Base-by-base conservation (phyloP, 164 flowering plant species). In the Dillenia turbinata region DNA sequence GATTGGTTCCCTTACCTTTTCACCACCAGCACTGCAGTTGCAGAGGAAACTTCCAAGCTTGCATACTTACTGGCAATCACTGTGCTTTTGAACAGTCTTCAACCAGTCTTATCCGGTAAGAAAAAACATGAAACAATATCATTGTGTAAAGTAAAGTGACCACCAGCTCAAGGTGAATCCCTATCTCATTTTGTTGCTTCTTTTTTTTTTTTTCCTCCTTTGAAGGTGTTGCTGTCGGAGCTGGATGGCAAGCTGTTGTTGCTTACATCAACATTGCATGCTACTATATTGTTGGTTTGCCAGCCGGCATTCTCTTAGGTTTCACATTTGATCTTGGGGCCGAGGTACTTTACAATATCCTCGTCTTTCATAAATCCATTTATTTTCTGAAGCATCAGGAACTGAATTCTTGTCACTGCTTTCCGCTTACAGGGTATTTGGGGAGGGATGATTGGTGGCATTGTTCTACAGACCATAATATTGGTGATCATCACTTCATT, bases 31-130 rank as follows among this genome's bases (percentile, higher is more conserved):
- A 69, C 47, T 2, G 83, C 73, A 6, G 88, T 81, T 5, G 80
- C 79, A 1, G 60, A 66, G 52, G 86, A 76, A 68, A 82, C 85
- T 11, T 79, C 76, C 17, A 81, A 75, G 52, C 77, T 87, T 16
- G 76, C 87, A 11, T 46, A 48, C 69, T 62, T 85, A 57, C 66
- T 85, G 24, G 90, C 65, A 17, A 9, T 85, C 66, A 78, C 90
- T 9, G 78, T 85, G 8, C 76, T 83, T 55, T 65, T 85, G 10
- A 85, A 83, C 77, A 79, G 88, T 55, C 83, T 87, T 13, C 88
- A 85, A 64, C 85, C 87, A 49, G 90, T 87, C 56, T 65, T 87
- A 46, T 85, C 88, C 16, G 93, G 93, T 85, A 70, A 71, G 60
- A 16, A 47, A 58, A 56, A 54, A 5, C 14, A 51, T 47, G 48